Evolutionary conservation across 768 basidiomycete genomes (phyloP), one percentile per base, ranked within the genome.

Genomic region (Hygrophoropsis aurantiaca): DNA sequence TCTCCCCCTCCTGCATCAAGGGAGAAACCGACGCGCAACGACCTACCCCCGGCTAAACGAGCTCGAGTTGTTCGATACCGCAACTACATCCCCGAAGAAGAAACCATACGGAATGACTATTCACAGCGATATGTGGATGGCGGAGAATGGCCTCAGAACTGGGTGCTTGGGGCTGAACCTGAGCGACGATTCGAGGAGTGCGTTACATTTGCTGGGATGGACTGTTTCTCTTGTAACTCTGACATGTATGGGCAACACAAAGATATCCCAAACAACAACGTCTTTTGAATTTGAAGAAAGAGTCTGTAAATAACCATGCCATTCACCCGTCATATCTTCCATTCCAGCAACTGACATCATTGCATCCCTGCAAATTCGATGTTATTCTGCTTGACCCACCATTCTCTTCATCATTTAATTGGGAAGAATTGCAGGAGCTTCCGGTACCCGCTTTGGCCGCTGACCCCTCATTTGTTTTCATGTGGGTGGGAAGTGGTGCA

Each of bases 251-350:
- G 21, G n/a, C 26, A n/a, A 38, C 18, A 16, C 24, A 26, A 30
- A 97, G 95, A 67, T 97, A 98, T 63, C 95, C 97, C 2, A 95
- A 97, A 56, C 90, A 95, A 57, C 87, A 87, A 58, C 81, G 89
- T 2, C 71, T 99, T 5, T 75, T 97, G 36, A 73, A 77, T 11
- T 74, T 97, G 41, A 98, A 99, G 65, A 85, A 90, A 59, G 74
- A 77, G 0, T 82, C 88, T 1, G 89, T 94, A 18, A 75, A 80
- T 37, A 72, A 73, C 40, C 76, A 84, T 49, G 78, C 93, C 1
- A 77, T 85, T 13, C 80, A 87, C 0, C 87, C 94, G 0, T 74
- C 79, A 2, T 93, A 87, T 62, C 77, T 94, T 19, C 74, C 82
- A 6, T 74, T 77, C 48, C 74, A 81, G 23, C 72, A 79, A 19